Evolutionary conservation across 2,329 filamentous ascomycete species (phyloP), one percentile per base, ranked within the genome.

Genomic region (Passalora sequoiae): DNA sequence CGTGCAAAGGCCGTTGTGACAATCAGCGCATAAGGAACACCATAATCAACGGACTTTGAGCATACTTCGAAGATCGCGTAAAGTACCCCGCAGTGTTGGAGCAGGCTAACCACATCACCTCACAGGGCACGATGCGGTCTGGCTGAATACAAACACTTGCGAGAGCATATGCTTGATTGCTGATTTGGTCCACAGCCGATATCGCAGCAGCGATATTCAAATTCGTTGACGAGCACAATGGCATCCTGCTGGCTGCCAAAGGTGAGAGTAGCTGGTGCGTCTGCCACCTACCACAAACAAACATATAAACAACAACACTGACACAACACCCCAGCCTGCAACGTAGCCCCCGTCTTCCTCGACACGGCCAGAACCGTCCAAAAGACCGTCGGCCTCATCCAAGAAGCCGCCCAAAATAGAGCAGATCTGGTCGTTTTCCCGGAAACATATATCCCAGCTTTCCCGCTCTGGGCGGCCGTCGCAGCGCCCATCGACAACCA

Each of bases 361-460:
- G 69, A 67, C 0, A 69, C 73, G 2, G 56, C 53, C 4, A 53
- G 60, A 6, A 77, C 74, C 0, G 71, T 70, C 1, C 47, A 68
- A 5, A 77, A 76, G 49, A 67, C 67, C 9, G 63, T 76, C 28
- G 48, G 49, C 0, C 56, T 74, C 6, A 74, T 78, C 42, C 56
- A 67, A 12, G 53, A 66, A 48, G 73, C 75, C 0, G 66, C 71
- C 0, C 45, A 38, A 1, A 65, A 71, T 38, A 38, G 40, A 36
- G 73, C 75, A 6, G 67, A 76, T 16, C 59, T 78, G 3, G 66
- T 78, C 9, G 69, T 76, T 20, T 77, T 78, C 49, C 74, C 75
- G 0, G 75, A 78, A 54, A 68, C 71, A 0, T 75, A 66, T 52
- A 74, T 78, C 30, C 67, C 74, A 0, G 75, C 71, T 0, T 78